A percentile compares a stretch with the other conserved stretches of the same genome.
Conservation (phyloP, 495 filamentous ascomycete species). For the Tetracladium setigerum region DNA sequence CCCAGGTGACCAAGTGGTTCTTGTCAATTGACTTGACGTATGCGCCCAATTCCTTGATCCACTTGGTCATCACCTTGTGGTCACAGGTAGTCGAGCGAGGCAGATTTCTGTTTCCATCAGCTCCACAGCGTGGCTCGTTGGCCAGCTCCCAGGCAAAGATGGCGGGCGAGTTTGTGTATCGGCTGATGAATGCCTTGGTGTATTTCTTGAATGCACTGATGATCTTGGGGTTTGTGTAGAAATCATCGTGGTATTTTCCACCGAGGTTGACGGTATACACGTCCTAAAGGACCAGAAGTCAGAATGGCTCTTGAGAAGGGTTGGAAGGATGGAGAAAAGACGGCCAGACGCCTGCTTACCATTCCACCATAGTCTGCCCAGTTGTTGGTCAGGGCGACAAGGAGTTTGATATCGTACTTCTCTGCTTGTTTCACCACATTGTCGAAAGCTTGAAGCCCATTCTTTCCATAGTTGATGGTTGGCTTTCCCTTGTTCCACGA, state of each 20-base stretch:
- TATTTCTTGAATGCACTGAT: constrained; percentile 39
- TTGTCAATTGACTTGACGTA: constrained; percentile 45
- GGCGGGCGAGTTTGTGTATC: constrained; percentile 49
- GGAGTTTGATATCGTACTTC: constrained; percentile 50
- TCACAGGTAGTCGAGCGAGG: constrained; percentile 14
- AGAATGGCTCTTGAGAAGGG: too few species aligned
- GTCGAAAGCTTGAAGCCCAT: constrained; percentile 61
- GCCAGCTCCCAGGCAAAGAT: constrained; percentile 66
- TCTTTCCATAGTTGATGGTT: constrained; percentile 57
- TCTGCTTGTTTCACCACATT: constrained; percentile 58
- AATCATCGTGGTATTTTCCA: constrained; percentile 32
- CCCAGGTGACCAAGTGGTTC: constrained; percentile 43
- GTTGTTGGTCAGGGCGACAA: constrained; percentile 46
- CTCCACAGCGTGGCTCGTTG: constrained; percentile 63
- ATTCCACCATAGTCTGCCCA: constrained; percentile 48
- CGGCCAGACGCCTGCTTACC: constrained; percentile 13
- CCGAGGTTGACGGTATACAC: constrained; percentile 31
- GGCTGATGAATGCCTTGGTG: constrained; percentile 51
- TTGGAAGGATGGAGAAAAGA: constrained; percentile 27
- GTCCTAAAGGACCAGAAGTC: too few species aligned
- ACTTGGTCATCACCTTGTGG: too few species aligned
- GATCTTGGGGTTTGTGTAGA: constrained; percentile 33
- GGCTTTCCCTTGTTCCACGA: constrained; percentile 41
- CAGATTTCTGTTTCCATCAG: constrained; percentile 33
- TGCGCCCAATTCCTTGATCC: constrained; percentile 37